These are phyloP conservation scores for Lyophyllum decastes DNA, from an alignment of 768 basidiomycete genomes.

Conservation along the genomic window DNA sequence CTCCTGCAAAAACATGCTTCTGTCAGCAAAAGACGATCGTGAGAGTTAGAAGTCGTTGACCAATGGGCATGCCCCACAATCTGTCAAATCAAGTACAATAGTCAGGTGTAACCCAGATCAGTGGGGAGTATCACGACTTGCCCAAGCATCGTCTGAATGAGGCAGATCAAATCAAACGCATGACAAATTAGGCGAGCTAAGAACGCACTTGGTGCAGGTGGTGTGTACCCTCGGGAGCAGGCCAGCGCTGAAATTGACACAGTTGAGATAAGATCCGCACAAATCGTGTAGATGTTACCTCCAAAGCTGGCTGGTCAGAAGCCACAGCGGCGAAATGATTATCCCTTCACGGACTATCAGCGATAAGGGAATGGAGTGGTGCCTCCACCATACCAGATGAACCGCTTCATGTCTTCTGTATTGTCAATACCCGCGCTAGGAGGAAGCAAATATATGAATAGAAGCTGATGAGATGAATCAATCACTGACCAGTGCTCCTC, in stretches of 20 bases:
- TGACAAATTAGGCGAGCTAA: background rate
- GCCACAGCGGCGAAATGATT: slow-evolving; percentile 72
- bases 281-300: slow-evolving; percentile 35
- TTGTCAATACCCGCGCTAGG: slow-evolving; percentile 66
- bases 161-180: background rate
- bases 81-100: slow-evolving; percentile 28
- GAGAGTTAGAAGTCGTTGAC: slow-evolving; percentile 33
- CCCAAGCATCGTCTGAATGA: background rate
- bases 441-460: background rate
- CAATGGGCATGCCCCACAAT: slow-evolving; percentile 74
- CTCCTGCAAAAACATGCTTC: slow-evolving; percentile 38
- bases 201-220: slow-evolving; percentile 57
- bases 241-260: slow-evolving; percentile 46
- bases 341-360: too few species aligned
- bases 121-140: background rate
- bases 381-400: too few species aligned
- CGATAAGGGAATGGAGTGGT: too few species aligned
- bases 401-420: slow-evolving; percentile 66
- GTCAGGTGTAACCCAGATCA: background rate
- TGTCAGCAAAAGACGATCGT: background rate
- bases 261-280: background rate
- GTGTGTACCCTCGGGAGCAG: slow-evolving; percentile 38
- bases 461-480: background rate
- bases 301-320: slow-evolving; percentile 65
- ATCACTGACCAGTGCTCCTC: slow-evolving; percentile 52